Base-by-base conservation (phyloP, 2,329 filamentous ascomycete species). In the Albifimbria verrucaria region DNA sequence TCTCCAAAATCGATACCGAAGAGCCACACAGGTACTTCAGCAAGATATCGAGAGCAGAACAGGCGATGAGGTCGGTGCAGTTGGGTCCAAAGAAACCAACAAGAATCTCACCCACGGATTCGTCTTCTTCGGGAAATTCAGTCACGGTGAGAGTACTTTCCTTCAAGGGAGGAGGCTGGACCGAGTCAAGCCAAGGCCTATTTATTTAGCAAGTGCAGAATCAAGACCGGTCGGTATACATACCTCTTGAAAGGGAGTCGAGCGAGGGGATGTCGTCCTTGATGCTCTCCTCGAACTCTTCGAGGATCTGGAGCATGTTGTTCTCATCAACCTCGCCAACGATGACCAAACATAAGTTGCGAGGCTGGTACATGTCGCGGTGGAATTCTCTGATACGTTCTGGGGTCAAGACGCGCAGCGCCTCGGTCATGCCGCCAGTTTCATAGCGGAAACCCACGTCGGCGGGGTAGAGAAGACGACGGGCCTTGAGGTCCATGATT, bases 381-480 rank as follows among this genome's bases (percentile, higher is more conserved):
- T 99, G 94, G 64, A 97, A 99, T 54, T 87, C 85, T n/a, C 94
- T 87, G 59, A 99, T 99, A 36, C 92, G 86, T 50, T 97, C 89
- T 2, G 92, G 86, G 0, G 91, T 94, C 46, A 99, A 76, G 3
- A 92, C 85, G 42, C 94, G 86, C 48, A 99, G 79, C 28, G 92
- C 88, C 62, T 96, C 90, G 76, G 95, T 95, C 87, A 97, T 91
- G 15, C 94, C 94, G 12, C 94, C 94, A n/a, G 94, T 99, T 72
- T 99, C 94, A 62, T 97, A 97, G 54, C 93, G 87, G 67, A 97
- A 99, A 3, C 94, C 94, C 52, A 95, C 85, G 46, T 90, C 88
- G 68, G 94, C 85, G 0, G 92, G 92, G 62, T 97, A 99, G 32
- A 96, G 77, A 44, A 94, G 76, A 2, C 90, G 85, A 41, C 90